Conservation (phyloP, 345 rosid species). For the Acer saccharum region DNA sequence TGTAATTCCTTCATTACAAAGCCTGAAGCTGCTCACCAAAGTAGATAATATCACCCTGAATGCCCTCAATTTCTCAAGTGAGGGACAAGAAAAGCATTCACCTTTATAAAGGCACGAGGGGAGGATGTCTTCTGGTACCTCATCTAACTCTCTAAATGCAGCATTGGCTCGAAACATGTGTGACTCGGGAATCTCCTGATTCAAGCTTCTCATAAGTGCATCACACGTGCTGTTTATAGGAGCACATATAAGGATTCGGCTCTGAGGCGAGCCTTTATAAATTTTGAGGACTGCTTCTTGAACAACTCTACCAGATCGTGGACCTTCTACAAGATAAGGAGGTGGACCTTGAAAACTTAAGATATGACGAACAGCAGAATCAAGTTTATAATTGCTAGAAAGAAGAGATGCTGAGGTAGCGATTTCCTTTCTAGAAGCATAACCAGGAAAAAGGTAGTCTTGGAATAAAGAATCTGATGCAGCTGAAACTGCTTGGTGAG, state of each 20-base stretch:
- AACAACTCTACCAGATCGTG: slow-evolving; percentile 27
- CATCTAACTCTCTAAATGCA: slow-evolving; percentile 41
- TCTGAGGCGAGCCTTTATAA: slow-evolving; percentile 10
- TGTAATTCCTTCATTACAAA: slow-evolving; percentile 24
- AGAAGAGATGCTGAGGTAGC: neutral
- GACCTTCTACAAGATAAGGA: slow-evolving; percentile 38
- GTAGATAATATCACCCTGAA: slow-evolving; percentile 37
- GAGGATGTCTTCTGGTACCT: slow-evolving; percentile 32
- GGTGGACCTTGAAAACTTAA: slow-evolving; percentile 25
- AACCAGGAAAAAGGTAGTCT: slow-evolving; percentile 31
- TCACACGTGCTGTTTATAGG: slow-evolving; percentile 40
- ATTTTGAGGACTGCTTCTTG: slow-evolving; percentile 29
- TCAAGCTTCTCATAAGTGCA: slow-evolving; percentile 35
- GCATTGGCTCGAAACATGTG: slow-evolving; percentile 43
- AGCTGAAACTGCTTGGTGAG: slow-evolving; percentile 45
- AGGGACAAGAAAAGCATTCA: slow-evolving; percentile 35
- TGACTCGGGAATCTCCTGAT: slow-evolving; percentile 21
- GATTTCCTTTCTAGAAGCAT: neutral
- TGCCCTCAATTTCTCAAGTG: slow-evolving; percentile 17
- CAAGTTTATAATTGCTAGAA: slow-evolving; percentile 1
- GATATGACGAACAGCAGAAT: slow-evolving; percentile 24
- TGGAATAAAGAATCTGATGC: slow-evolving; percentile 23
- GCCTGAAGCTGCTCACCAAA: slow-evolving; percentile 32
- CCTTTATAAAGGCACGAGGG: slow-evolving; percentile 24
- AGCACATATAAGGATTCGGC: slow-evolving; percentile 35